Evolutionary conservation across 2,329 filamentous ascomycete genomes (phyloP).

Genomic region (Pyrenophora graminea): DNA sequence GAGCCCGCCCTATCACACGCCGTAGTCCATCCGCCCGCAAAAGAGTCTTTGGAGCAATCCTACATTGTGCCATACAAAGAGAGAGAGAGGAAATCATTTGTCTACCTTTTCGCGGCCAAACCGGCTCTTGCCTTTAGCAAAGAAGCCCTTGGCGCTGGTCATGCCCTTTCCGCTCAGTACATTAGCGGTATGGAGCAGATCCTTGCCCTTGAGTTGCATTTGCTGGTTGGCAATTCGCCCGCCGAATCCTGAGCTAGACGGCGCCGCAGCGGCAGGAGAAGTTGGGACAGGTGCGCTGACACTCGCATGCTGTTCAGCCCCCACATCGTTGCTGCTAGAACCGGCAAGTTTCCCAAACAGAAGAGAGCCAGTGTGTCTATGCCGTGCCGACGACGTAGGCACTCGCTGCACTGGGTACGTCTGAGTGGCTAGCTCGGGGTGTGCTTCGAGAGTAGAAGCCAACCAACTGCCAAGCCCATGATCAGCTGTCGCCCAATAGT

Average conservation of each 20-base stretch:
- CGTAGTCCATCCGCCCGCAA: constrained; percentile 18
- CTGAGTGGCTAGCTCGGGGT: constrained; percentile 57
- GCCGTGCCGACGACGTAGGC: constrained; percentile 37
- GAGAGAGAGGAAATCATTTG: constrained; percentile 61
- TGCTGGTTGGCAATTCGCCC: constrained; percentile 33
- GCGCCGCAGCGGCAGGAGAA: constrained; percentile 24
- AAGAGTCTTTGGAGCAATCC: constrained; percentile 15
- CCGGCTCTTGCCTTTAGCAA: constrained; percentile 88
- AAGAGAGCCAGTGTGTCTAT: constrained; percentile 44
- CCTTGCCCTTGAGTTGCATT: constrained; percentile 83
- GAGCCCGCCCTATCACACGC: constrained; percentile 15
- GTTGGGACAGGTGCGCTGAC: constrained; percentile 33
- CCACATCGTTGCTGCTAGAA: constrained; percentile 23
- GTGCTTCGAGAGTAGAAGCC: constrained; percentile 51
- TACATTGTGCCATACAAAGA: constrained; percentile 13
- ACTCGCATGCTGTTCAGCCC: constrained; percentile 27
- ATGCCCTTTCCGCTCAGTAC: constrained; percentile 68
- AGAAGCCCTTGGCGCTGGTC: constrained; percentile 85
- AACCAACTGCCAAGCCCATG: constrained; percentile 72
- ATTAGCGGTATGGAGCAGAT: constrained; percentile 82
- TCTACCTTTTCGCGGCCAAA: constrained; percentile 85
- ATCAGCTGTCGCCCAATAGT: constrained; percentile 71
- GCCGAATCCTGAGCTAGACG: constrained; percentile 27
- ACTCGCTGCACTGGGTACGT: constrained; percentile 25
- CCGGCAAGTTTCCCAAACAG: constrained; percentile 42